Evolutionary conservation across 805 yeast species (phyloP).

Genomic region (Teunomyces panamensis): DNA sequence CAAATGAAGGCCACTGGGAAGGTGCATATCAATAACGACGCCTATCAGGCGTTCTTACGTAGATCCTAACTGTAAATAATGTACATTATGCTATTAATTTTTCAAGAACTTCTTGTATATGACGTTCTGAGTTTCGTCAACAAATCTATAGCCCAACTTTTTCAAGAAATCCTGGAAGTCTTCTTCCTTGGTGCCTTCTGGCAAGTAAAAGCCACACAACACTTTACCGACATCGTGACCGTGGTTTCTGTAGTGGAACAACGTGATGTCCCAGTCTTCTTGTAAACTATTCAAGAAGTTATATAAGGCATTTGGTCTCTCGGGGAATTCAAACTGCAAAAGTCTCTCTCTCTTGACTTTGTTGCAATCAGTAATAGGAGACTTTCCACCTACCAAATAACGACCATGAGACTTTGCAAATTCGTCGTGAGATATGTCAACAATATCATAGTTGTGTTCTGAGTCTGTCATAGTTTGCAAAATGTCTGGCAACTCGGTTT

Average conservation of each 20-base stretch:
- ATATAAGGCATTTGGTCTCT: constrained; percentile 90
- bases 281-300: constrained; percentile 71
- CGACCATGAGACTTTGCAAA: constrained; percentile 96
- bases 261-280: constrained; percentile 83
- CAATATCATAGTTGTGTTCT: constrained; percentile 63
- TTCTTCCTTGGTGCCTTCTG: constrained; percentile 57
- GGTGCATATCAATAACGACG: constrained; percentile 76
- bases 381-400: constrained; percentile 91
- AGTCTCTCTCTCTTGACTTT: constrained; percentile 70
- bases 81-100: constrained; percentile 5
- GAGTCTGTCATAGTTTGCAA: constrained; percentile 53
- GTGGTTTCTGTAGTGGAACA: constrained; percentile 95
- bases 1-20: constrained; percentile 76
- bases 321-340: constrained; percentile 91
- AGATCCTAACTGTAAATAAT: constrained; percentile 9
- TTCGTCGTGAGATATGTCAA: constrained; percentile 88
- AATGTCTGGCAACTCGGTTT: constrained; percentile 67
- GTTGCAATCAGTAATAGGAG: constrained; percentile 31
- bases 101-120: constrained; percentile 79
- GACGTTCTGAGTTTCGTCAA: constrained; percentile 79
- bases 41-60: constrained; percentile 77
- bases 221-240: constrained; percentile 95
- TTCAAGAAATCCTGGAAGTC: constrained; percentile 68
- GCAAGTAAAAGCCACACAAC: constrained; percentile 84
- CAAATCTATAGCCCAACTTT: constrained; percentile 69